Percentiles rank a stretch among this genome's conserved stretches.
These are phyloP conservation scores for Xerophyta viscosa DNA, from an alignment of 106 monocot genomes.

Conservation along the genomic window DNA sequence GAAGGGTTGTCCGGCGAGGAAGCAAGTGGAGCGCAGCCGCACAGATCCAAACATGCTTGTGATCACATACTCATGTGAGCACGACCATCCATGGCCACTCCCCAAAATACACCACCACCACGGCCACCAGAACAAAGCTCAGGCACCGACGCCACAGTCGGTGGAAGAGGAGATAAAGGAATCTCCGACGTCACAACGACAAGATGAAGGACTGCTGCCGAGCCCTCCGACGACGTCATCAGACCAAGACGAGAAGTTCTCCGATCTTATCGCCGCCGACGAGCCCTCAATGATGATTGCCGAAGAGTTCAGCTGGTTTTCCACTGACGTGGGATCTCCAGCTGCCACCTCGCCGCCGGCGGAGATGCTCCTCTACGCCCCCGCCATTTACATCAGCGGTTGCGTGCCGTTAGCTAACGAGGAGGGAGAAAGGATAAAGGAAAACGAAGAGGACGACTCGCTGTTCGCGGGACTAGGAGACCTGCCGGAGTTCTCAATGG, in stretches of 20 bases:
- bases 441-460: slow-evolving; percentile 39
- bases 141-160: too few species aligned
- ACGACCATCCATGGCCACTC: slow-evolving; percentile 52
- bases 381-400: slow-evolving; percentile 10
- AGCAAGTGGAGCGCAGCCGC: slow-evolving; percentile 66
- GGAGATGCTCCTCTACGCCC: slow-evolving; percentile 23
- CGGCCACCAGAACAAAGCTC: too few species aligned
- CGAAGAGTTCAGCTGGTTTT: slow-evolving; percentile 25
- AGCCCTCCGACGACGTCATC: too few species aligned
- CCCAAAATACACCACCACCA: slow-evolving; percentile 17
- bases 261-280: slow-evolving; percentile 23
- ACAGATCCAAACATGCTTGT: slow-evolving; percentile 47
- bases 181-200: too few species aligned
- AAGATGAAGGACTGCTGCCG: too few species aligned
- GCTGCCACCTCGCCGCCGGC: slow-evolving; percentile 16
- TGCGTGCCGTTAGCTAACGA: slow-evolving; percentile 3
- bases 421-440: neutral
- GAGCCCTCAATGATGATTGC: slow-evolving; percentile 13
- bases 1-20: slow-evolving; percentile 59
- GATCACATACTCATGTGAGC: slow-evolving; percentile 62
- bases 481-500: slow-evolving; percentile 63
- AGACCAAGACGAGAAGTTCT: slow-evolving; percentile 24
- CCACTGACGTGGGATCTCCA: slow-evolving; percentile 14
- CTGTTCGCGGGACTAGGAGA: slow-evolving; percentile 78
- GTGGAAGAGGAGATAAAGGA: too few species aligned